phyloP scores from a whole-genome alignment of 192 early-diverging fungal species.

The Allomyces arbusculus region DNA sequence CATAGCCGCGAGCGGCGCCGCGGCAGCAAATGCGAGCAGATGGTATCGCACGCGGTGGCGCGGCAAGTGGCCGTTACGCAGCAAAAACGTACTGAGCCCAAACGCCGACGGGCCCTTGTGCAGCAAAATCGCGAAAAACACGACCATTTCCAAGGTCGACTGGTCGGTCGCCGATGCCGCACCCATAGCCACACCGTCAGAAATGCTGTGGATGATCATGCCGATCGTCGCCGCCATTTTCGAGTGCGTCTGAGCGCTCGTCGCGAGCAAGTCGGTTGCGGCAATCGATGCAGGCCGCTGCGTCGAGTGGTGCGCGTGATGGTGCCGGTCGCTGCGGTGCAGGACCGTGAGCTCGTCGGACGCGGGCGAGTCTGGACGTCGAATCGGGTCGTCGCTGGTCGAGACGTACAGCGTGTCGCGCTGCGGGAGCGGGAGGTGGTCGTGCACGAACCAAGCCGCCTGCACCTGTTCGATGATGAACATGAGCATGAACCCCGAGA shows the following conservation, averaged over 20 bases:
- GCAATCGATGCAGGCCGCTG: conserved; percentile 7
- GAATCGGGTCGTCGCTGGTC: too few relatives aligned
- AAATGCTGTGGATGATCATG: conserved; percentile 84
- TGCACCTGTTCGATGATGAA: conserved; percentile 59
- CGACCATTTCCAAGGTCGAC: conserved; percentile 37
- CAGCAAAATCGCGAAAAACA: conserved; percentile 85
- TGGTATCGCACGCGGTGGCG: conserved; percentile 45
- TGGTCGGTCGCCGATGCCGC: conserved; percentile 38
- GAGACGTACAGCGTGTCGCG: too few relatives aligned
- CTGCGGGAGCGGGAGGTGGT: too few relatives aligned
- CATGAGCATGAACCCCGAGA: conserved; percentile 74
- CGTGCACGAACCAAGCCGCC: neutral
- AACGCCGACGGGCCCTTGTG: conserved; percentile 93
- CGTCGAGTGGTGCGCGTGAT: conserved; percentile 17
- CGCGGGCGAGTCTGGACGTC: conserved; percentile 1
- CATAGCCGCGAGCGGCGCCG: conserved; percentile 69
- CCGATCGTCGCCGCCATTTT: conserved; percentile 52
- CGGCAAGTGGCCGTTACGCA: conserved; percentile 46
- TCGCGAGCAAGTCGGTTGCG: conserved; percentile 18
- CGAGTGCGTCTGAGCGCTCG: conserved; percentile 5
- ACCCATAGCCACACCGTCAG: conserved; percentile 85
- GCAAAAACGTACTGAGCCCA: conserved; percentile 67
- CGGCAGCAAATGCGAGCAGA: conserved; percentile 55
- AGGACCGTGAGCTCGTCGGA: conserved; percentile 10
- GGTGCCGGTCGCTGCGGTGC: conserved; percentile 8